Evolutionary conservation across 331 rosid genomes (phyloP).

Genomic region (Acacia pycnantha): DNA sequence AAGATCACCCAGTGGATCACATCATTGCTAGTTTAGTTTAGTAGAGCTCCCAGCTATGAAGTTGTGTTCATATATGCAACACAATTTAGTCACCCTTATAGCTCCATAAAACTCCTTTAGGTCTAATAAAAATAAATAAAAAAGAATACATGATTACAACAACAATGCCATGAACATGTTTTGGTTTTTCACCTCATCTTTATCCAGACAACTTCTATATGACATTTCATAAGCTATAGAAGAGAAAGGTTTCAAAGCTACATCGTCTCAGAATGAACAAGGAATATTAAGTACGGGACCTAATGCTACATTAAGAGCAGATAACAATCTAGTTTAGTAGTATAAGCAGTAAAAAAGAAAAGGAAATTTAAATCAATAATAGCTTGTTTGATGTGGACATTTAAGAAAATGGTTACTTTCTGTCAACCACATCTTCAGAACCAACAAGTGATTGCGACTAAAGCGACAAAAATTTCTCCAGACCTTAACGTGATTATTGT

Average conservation of each 20-base stretch:
- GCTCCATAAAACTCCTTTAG: too few relatives aligned
- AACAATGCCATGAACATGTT: neutral
- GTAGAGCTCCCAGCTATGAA: neutral
- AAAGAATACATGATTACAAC: neutral
- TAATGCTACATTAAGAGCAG: neutral
- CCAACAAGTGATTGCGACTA: neutral
- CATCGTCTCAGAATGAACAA: neutral
- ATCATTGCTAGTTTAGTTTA: constrained; percentile 23
- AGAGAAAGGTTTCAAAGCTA: neutral
- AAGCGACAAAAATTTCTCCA: neutral
- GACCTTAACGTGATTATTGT: neutral
- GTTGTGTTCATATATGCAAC: neutral
- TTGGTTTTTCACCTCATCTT: too few relatives aligned
- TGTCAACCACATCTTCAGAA: neutral
- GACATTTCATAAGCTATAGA: too few relatives aligned
- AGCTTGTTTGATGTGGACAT: neutral
- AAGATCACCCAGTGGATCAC: neutral
- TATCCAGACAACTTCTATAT: neutral
- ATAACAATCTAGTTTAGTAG: neutral
- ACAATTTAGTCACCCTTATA: too few relatives aligned
- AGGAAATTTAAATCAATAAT: neutral
- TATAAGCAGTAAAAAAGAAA: neutral
- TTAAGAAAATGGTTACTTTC: neutral
- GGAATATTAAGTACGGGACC: too few relatives aligned
- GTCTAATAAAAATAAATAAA: neutral